phyloP scores from a whole-genome alignment of 2,329 filamentous ascomycete species.

The Chaetomium sp. region DNA sequence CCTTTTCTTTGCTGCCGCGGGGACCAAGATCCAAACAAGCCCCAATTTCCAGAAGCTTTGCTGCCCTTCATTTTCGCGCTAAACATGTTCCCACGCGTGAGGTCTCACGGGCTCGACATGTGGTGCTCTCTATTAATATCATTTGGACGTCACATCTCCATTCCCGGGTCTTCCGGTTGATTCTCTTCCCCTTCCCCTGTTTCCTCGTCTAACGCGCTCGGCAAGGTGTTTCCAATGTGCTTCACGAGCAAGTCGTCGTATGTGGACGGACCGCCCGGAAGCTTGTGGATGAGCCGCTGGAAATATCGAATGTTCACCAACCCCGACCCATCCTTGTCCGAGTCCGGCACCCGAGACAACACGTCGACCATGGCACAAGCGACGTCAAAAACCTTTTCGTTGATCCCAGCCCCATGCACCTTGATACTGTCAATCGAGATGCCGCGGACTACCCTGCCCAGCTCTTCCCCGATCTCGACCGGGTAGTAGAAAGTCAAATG shows the following conservation, averaged over 20 bases:
- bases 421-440: slow-evolving; percentile 31
- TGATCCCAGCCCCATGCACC: slow-evolving; percentile 40
- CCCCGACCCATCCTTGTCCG: neutral
- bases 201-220: neutral
- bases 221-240: slow-evolving; percentile 3
- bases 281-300: neutral
- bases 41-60: too few species aligned
- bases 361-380: slow-evolving; percentile 40
- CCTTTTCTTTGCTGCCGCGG: too few species aligned
- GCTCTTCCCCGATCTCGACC: slow-evolving; percentile 28
- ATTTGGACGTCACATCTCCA: too few species aligned
- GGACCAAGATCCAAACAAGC: too few species aligned
- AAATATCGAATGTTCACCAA: slow-evolving; percentile 2
- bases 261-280: slow-evolving; percentile 1
- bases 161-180: too few species aligned
- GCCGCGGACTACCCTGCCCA: slow-evolving; percentile 35
- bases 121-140: too few species aligned
- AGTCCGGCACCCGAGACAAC: slow-evolving; percentile 34
- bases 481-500: slow-evolving; percentile 26
- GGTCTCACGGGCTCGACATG: too few species aligned
- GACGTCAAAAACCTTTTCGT: slow-evolving; percentile 41
- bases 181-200: neutral
- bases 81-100: too few species aligned
- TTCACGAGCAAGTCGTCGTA: slow-evolving; percentile 1
- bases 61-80: too few species aligned